Evolutionary conservation across 2,329 filamentous ascomycete species (phyloP), one percentile per base, ranked within the genome.

Genomic region (Achaetomium macrosporum): DNA sequence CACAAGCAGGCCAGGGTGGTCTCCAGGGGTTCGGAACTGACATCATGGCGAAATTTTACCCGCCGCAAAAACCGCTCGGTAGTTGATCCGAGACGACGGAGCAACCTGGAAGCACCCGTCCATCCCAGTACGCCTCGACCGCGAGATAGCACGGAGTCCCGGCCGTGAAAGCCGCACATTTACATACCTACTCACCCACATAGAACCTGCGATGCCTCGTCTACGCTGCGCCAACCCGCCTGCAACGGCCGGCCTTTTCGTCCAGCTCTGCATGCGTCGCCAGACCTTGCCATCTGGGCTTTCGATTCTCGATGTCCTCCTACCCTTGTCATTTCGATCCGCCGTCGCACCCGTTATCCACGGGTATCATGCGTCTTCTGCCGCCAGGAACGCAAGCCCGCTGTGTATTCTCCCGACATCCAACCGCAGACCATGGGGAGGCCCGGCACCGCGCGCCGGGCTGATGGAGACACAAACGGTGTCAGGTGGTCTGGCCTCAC

Each of bases 271-370:
- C 47, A 57, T 62, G 56, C 57, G 53, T 16, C 58, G 53, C 12
- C 52, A 42, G 12, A 30, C 49, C 33, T 10, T 37, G 40, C 31
- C 46, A 10, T 16, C 39, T n/a, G 29, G 40, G 13, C 33, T 57
- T 29, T 63, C 68, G 16, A 65, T 73, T 42, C 67, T 73, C 50
- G 71, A 74, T 42, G 70, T 74, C 58, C 68, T 77, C 17, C 56
- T 73, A 31, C 75, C 73, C 16, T 61, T 36, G 51, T 47, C 25
- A 7, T 33, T 36, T 15, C 44, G 17, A 16, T 19, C 19, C 15
- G 16, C 29, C 30, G 20, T 29, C 13, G 57, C 44, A 30, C 58
- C 30, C 7, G 33, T 48, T 29, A 17, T 47, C 36, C 55, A 55
- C 11, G 35, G 50, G n/a, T 45, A 57, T 46, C 59, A 55, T 49